These are phyloP conservation scores for Carex myosuroides DNA, from an alignment of 176 grass and related monocot genomes.

Conservation along the genomic window DNA sequence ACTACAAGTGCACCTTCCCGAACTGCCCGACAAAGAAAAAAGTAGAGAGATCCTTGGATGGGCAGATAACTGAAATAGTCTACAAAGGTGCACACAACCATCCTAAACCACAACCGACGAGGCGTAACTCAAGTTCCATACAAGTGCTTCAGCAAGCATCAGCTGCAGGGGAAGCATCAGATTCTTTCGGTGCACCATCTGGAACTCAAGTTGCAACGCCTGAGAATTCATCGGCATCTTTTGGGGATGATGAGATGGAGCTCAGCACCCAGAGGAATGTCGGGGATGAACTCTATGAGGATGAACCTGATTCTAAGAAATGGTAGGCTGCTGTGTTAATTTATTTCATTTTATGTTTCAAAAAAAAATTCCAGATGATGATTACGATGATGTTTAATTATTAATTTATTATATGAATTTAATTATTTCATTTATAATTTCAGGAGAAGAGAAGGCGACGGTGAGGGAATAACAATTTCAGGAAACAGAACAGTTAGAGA, in stretches of 20 bases:
- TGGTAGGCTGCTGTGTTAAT: slow-evolving; percentile 34
- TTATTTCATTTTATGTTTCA: background rate
- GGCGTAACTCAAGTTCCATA: slow-evolving; percentile 34
- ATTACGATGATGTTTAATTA: background rate
- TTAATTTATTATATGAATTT: background rate
- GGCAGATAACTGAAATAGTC: slow-evolving; percentile 95
- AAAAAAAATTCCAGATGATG: background rate
- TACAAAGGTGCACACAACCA: slow-evolving; percentile 97
- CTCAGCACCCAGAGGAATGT: slow-evolving; percentile 22
- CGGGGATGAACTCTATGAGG: slow-evolving; percentile 49
- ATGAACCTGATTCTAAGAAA: slow-evolving; percentile 77
- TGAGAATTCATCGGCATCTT: slow-evolving; percentile 75
- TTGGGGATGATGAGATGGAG: slow-evolving; percentile 60
- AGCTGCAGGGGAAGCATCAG: slow-evolving; percentile 31
- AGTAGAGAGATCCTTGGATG: slow-evolving; percentile 77
- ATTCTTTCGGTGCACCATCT: slow-evolving; percentile 39
- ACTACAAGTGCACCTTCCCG: slow-evolving; percentile 95
- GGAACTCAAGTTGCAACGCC: slow-evolving; percentile 40
- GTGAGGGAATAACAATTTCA: slow-evolving; percentile 44
- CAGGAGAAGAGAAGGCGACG: slow-evolving; percentile 62
- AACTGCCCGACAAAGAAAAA: slow-evolving; percentile 97
- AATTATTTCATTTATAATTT: background rate
- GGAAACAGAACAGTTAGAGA: slow-evolving; percentile 76
- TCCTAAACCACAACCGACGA: slow-evolving; percentile 56
- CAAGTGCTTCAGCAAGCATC: slow-evolving; percentile 29